These are phyloP conservation scores for Candida ascalaphidarum DNA, from an alignment of 805 yeast species.

Conservation along the genomic window DNA sequence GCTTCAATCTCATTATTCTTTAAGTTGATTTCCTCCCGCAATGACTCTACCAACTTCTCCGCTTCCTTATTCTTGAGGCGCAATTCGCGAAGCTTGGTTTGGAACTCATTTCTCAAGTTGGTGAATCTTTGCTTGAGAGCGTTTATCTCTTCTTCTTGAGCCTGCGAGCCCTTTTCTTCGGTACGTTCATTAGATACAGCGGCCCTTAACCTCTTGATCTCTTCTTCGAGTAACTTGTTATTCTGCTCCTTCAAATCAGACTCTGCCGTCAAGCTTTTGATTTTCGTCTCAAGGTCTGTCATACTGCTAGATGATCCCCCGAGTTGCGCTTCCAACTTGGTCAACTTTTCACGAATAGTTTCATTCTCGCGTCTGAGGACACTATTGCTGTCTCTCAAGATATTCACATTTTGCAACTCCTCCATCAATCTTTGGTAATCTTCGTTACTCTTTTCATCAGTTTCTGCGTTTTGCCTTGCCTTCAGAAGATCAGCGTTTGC, in stretches of 20 bases:
- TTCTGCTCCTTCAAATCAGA: conserved; percentile 43
- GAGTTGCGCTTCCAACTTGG: conserved; percentile 33
- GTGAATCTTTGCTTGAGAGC: conserved; percentile 22
- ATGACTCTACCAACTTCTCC: conserved; percentile 4
- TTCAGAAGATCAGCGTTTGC: conserved; percentile 38
- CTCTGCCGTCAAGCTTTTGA: conserved; percentile 35
- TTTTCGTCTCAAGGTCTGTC: conserved; percentile 13
- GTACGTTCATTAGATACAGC: conserved; percentile 7
- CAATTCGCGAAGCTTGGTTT: conserved; percentile 11
- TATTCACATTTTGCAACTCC: conserved; percentile 52
- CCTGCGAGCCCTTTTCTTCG: no score
- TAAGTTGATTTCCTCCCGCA: conserved; percentile 7
- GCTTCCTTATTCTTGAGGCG: conserved; percentile 1
- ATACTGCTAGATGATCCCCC: conserved; percentile 1
- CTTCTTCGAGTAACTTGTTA: conserved; percentile 39
- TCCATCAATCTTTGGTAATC: conserved; percentile 40
- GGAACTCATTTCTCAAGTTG: conserved; percentile 18
- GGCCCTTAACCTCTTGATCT: conserved; percentile 51
- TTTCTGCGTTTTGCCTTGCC: conserved; percentile 5
- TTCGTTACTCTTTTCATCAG: conserved; percentile 20
- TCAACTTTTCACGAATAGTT: conserved; percentile 11
- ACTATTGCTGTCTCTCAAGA: conserved; percentile 60
- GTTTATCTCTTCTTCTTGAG: conserved; percentile 17
- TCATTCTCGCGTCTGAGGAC: conserved; percentile 49
- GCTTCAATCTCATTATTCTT: conserved; percentile 3